A percentile compares a stretch with the other conserved stretches of the same genome.
These are phyloP conservation scores for Lactifluus subvellereus DNA, from an alignment of 768 basidiomycete species.

Conservation along the genomic window DNA sequence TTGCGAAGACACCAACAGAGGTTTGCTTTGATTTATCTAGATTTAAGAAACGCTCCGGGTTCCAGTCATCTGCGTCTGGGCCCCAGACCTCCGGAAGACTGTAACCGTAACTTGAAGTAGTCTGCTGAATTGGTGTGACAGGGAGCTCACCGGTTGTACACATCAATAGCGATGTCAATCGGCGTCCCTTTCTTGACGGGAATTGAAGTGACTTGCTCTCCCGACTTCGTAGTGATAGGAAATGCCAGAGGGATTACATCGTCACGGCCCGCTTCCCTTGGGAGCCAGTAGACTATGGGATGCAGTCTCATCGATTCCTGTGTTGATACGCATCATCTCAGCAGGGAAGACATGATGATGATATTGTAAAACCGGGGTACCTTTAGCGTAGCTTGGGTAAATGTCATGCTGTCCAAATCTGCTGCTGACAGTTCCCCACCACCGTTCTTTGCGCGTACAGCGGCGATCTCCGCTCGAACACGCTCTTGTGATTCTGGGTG, in stretches of 20 bases:
- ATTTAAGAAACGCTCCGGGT: no score
- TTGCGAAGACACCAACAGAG: not conserved
- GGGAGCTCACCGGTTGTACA: constrained; percentile 1
- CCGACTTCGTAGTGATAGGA: constrained; percentile 1
- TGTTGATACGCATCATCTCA: not conserved
- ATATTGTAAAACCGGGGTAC: not conserved
- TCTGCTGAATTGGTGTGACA: not conserved
- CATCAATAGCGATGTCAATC: not conserved
- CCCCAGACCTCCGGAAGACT: constrained; percentile 10
- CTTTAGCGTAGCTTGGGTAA: constrained; percentile 1
- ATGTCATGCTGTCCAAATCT: constrained; percentile 3
- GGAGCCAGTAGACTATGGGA: constrained; percentile 9
- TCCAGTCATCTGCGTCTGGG: no score
- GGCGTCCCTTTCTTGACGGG: constrained; percentile 2
- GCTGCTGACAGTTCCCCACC: not conserved
- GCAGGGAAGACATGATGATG: no score
- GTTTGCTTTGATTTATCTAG: not conserved
- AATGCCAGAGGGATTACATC: constrained; percentile 23
- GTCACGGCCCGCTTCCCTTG: constrained; percentile 20
- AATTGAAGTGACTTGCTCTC: not conserved
- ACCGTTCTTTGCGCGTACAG: constrained; percentile 2
- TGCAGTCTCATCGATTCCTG: constrained; percentile 13
- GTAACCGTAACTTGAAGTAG: not conserved
- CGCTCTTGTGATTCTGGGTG: no score
- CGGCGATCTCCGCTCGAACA: no score